Conservation (phyloP, 169 alveolate genomes). For the Eimeria tenella region DNA sequence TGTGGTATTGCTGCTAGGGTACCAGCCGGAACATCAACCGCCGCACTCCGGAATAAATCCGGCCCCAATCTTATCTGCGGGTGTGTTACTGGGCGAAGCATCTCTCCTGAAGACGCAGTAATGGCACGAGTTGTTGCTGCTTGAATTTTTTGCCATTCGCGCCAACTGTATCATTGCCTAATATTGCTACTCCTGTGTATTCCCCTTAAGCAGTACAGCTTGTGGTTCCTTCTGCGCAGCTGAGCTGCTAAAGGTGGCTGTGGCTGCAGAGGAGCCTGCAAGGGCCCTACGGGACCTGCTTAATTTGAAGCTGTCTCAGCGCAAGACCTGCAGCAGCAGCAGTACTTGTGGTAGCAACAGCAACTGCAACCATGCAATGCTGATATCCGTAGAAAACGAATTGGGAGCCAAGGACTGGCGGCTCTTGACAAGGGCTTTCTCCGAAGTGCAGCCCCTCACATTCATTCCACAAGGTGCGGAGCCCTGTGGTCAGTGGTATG, state of each 20-base stretch:
- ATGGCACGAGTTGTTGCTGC: background rate
- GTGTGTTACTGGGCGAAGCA: background rate
- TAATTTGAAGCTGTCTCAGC: constrained; percentile 11
- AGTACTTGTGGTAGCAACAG: constrained; percentile 4
- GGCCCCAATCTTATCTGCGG: constrained; percentile 36
- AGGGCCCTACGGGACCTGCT: constrained; percentile 37
- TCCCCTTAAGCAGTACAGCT: background rate
- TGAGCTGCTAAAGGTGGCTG: constrained; percentile 52
- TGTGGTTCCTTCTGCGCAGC: constrained; percentile 3
- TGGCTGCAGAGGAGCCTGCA: constrained; percentile 13
- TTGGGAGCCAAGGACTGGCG: constrained; percentile 24
- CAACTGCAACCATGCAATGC: constrained; percentile 9
- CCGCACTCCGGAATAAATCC: background rate
- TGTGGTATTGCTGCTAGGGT: constrained; percentile 32
- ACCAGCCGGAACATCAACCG: constrained; percentile 34
- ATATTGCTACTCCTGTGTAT: background rate
- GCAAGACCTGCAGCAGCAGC: constrained; percentile 7
- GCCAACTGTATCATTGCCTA: too few species aligned
- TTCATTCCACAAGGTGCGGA: constrained; percentile 28
- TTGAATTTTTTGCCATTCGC: background rate
- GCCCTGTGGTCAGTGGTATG: background rate
- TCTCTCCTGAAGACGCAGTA: too few species aligned
- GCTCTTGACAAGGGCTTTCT: constrained; percentile 3
- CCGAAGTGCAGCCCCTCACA: constrained; percentile 63
- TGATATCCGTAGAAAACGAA: background rate